These are phyloP conservation scores for Pseudotsuga menziesii DNA, from an alignment of 75 land plant genomes.

Conservation along the genomic window DNA sequence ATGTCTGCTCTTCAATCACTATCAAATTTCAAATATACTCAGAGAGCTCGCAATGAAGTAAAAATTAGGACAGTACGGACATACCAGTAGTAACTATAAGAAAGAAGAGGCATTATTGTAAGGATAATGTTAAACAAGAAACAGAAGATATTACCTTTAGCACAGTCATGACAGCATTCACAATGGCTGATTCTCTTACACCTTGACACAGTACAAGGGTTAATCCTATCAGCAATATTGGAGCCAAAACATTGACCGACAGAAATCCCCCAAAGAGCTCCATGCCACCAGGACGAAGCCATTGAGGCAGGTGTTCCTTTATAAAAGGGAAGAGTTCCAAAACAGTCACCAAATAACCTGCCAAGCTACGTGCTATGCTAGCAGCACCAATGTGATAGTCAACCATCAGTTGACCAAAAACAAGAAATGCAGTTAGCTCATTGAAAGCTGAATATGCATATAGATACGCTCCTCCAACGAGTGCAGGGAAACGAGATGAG, in stretches of 20 bases:
- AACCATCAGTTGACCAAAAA: conserved; percentile 84
- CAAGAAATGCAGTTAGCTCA: conserved; percentile 97
- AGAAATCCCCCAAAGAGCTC: conserved; percentile 62
- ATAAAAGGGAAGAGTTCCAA: conserved; percentile 59
- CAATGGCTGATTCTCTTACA: conserved; percentile 72
- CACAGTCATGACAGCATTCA: conserved; percentile 87
- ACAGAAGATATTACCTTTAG: conserved; percentile 47
- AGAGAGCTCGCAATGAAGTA: not conserved
- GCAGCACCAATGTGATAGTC: conserved; percentile 99
- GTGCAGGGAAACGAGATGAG: conserved; percentile 85
- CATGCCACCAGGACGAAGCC: conserved; percentile 79
- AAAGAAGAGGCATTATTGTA: not conserved
- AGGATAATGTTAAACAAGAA: not conserved
- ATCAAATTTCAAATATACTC: not conserved
- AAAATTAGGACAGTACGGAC: not conserved
- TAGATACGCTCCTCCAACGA: conserved; percentile 95
- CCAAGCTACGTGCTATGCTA: conserved; percentile 88
- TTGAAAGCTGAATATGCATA: conserved; percentile 68
- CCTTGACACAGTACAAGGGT: conserved; percentile 78
- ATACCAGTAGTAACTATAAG: not conserved
- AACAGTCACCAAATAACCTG: conserved; percentile 64
- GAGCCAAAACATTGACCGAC: conserved; percentile 87
- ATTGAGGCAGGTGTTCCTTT: conserved; percentile 40
- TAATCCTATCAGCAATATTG: conserved; percentile 61
- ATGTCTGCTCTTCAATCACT: too few relatives aligned